Percentiles rank a stretch among this genome's conserved stretches.
These are phyloP conservation scores for Henckelia pumila DNA, from an alignment of 257 asterid genomes.

Conservation along the genomic window DNA sequence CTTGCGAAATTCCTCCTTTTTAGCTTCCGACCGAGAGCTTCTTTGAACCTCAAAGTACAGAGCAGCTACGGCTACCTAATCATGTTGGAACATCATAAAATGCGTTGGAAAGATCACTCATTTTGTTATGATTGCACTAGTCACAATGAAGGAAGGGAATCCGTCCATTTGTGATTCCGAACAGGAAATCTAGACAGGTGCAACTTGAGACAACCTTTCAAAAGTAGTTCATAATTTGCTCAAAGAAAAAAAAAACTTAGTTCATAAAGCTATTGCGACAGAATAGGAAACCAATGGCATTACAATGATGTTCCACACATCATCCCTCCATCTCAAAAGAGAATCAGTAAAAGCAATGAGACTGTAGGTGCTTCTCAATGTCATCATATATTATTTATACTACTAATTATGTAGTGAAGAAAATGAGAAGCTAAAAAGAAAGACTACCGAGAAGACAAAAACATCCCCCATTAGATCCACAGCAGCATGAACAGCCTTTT, in stretches of 20 bases:
- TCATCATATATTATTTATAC: neutral
- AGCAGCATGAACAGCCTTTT: constrained; percentile 95
- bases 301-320: too few species aligned
- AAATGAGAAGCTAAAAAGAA: constrained; percentile 25
- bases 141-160: neutral
- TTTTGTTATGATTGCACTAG: neutral
- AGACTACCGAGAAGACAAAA: constrained; percentile 74
- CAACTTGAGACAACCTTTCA: neutral
- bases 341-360: neutral
- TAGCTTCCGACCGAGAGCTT: constrained; percentile 87
- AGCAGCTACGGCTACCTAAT: constrained; percentile 86
- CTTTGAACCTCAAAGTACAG: constrained; percentile 87
- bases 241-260: too few species aligned
- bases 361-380: neutral
- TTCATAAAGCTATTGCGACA: too few species aligned
- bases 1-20: constrained; percentile 78
- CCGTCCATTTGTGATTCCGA: neutral
- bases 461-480: constrained; percentile 86
- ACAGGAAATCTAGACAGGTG: neutral
- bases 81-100: constrained; percentile 18
- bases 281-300: too few species aligned
- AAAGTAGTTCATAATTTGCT: neutral
- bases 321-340: neutral
- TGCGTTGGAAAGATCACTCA: constrained; percentile 14
- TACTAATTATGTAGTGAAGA: too few species aligned